These are phyloP conservation scores for Mucor indicus DNA, from an alignment of 371 early-diverging fungal genomes.

Conservation along the genomic window DNA sequence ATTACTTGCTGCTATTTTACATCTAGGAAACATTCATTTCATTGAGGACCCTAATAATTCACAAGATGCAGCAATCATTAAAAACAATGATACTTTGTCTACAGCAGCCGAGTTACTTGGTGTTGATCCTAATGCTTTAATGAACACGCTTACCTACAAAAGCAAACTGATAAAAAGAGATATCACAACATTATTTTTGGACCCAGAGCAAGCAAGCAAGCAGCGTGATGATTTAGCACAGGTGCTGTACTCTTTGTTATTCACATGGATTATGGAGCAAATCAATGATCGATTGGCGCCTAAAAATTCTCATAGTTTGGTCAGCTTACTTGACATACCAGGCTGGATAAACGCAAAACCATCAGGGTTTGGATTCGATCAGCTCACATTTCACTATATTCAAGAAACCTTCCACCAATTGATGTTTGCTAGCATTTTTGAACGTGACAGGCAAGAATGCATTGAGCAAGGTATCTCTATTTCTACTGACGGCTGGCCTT, in stretches of 20 bases:
- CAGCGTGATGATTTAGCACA: slow-evolving; percentile 80
- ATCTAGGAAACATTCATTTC: slow-evolving; percentile 87
- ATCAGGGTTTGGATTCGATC: slow-evolving; percentile 54
- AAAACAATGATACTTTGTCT: slow-evolving; percentile 66
- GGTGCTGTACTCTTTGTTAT: slow-evolving; percentile 75
- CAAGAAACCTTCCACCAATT: slow-evolving; percentile 78
- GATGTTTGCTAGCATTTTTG: slow-evolving; percentile 59
- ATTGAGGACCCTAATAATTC: slow-evolving; percentile 55
- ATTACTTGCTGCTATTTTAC: slow-evolving; percentile 83
- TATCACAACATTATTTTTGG: slow-evolving; percentile 82
- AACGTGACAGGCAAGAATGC: slow-evolving; percentile 38
- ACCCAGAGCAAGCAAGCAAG: slow-evolving; percentile 60
- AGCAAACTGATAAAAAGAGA: slow-evolving; percentile 75
- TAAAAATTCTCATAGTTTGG: slow-evolving; percentile 62
- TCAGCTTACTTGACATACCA: slow-evolving; percentile 66
- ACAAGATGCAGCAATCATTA: slow-evolving; percentile 69
- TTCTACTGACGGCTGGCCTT: slow-evolving; percentile 11
- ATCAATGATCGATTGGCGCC: slow-evolving; percentile 71
- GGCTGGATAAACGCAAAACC: slow-evolving; percentile 30
- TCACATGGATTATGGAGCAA: slow-evolving; percentile 84
- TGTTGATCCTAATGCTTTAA: slow-evolving; percentile 70
- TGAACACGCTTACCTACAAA: slow-evolving; percentile 79
- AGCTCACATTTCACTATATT: slow-evolving; percentile 75
- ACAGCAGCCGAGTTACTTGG: slow-evolving; percentile 82
- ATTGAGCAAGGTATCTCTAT: slow-evolving; percentile 41